phyloP scores from a whole-genome alignment of 148 eudicot species.

The Pouteria glomerata region DNA sequence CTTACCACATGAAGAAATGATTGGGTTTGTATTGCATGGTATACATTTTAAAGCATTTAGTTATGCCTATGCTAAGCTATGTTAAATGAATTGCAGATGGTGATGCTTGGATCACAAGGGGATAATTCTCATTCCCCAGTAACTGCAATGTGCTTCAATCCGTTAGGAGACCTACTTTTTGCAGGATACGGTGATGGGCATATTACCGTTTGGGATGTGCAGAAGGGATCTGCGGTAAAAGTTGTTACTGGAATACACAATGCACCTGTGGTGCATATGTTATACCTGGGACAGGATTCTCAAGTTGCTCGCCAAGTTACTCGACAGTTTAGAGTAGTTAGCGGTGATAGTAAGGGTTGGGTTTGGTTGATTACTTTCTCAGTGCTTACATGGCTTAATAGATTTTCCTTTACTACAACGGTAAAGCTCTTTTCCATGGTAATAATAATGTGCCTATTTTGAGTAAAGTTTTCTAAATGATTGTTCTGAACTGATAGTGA shows the following conservation, averaged over 20 bases:
- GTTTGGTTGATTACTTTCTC: conserved; percentile 62
- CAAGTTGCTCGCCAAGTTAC: conserved; percentile 58
- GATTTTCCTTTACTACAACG: conserved; percentile 47
- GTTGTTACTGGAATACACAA: conserved; percentile 63
- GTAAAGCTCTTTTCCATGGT: conserved; percentile 26
- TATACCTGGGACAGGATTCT: conserved; percentile 79
- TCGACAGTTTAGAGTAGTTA: conserved; percentile 65
- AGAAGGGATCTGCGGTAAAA: conserved; percentile 55
- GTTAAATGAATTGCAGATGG: conserved; percentile 42
- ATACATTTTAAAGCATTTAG: not conserved
- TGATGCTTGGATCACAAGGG: conserved; percentile 72
- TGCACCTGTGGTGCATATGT: conserved; percentile 76
- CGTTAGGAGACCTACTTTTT: conserved; percentile 81
- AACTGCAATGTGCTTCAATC: conserved; percentile 86
- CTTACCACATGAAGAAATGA: not conserved
- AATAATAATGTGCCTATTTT: not conserved
- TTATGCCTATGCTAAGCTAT: conserved; percentile 11
- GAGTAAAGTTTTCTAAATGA: not conserved
- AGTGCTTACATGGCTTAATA: conserved; percentile 52
- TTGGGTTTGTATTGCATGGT: not conserved
- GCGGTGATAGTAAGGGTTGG: conserved; percentile 84
- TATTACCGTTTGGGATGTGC: conserved; percentile 73
- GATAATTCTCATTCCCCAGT: conserved; percentile 71
- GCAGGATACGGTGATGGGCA: conserved; percentile 93
- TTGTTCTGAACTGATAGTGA: not conserved